phyloP scores from a whole-genome alignment of 169 alveolate genomes.

The Eimeria sp. region DNA sequence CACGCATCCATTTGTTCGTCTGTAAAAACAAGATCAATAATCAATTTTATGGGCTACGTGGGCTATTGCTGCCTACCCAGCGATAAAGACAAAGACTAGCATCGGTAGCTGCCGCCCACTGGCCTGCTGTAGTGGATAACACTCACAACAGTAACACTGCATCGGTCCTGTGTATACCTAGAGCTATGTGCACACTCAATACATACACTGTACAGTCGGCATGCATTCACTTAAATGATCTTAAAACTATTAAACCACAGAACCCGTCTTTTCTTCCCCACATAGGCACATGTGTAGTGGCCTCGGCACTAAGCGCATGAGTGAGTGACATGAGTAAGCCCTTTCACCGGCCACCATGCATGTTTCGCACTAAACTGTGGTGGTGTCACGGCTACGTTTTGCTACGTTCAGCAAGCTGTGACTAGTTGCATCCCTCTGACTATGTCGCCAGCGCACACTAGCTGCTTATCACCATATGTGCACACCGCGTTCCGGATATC shows the following conservation, averaged over 20 bases:
- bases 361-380: neutral
- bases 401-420: neutral
- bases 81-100: neutral
- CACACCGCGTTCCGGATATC: neutral
- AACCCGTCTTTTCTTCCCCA: no score
- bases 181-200: no score
- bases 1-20: neutral
- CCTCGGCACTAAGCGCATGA: neutral
- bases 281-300: neutral
- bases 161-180: neutral
- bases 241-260: no score
- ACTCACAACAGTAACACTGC: neutral
- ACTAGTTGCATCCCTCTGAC: neutral
- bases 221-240: no score
- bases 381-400: neutral
- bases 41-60: neutral
- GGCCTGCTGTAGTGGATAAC: neutral
- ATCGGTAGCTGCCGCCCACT: neutral
- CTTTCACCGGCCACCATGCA: neutral
- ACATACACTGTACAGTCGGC: no score
- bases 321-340: neutral
- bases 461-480: neutral
- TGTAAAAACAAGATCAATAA: neutral
- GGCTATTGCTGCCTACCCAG: neutral
- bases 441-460: neutral